Evolutionary conservation across 129 eudicot genomes (phyloP).

Genomic region (Escallonia herrerae): DNA sequence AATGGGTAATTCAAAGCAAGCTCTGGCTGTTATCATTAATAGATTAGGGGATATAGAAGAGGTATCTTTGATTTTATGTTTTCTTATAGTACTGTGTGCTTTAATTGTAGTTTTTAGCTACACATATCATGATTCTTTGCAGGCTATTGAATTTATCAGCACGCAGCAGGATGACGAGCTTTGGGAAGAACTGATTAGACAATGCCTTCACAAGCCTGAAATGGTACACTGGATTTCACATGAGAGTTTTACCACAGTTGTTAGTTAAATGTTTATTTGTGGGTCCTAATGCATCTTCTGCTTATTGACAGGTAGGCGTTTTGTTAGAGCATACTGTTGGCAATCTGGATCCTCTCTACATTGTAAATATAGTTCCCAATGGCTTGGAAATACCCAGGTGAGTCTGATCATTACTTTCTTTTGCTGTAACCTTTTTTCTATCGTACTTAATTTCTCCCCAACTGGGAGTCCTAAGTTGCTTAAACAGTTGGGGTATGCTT

Average conservation of each 20-base stretch:
- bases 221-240: slow-evolving; percentile 49
- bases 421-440: not conserved
- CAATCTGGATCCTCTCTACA: slow-evolving; percentile 91
- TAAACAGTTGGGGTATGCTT: no score
- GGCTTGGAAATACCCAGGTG: slow-evolving; percentile 97
- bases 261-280: not conserved
- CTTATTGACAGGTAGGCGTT: slow-evolving; percentile 69
- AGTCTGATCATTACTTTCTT: slow-evolving; percentile 19
- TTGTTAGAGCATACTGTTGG: slow-evolving; percentile 98
- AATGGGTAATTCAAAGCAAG: slow-evolving; percentile 89
- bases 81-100: slow-evolving; percentile 2
- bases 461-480: no score
- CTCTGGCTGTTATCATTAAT: slow-evolving; percentile 84
- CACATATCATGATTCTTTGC: slow-evolving; percentile 12
- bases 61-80: slow-evolving; percentile 27
- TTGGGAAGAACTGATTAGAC: slow-evolving; percentile 93
- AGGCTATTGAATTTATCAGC: slow-evolving; percentile 93
- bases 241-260: not conserved
- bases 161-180: slow-evolving; percentile 97
- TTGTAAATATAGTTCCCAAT: slow-evolving; percentile 86
- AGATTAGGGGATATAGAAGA: slow-evolving; percentile 80
- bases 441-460: no score
- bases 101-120: not conserved
- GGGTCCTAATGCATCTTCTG: slow-evolving; percentile 2
- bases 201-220: slow-evolving; percentile 84